Base-by-base conservation (phyloP, 352 stramenopile genomes). In the Globisporangium middletonii region DNA sequence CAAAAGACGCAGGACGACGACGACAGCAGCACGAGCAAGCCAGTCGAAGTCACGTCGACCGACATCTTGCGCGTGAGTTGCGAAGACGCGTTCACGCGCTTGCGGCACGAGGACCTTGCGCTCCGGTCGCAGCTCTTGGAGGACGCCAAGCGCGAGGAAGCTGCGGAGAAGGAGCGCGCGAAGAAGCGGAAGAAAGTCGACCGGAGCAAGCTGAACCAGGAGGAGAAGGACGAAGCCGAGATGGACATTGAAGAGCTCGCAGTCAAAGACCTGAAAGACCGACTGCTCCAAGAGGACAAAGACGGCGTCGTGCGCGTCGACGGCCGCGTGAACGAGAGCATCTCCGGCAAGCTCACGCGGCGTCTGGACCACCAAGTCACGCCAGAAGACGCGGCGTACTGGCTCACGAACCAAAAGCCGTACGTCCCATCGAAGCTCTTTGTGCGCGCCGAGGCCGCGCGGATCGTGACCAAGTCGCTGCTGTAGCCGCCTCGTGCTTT, bases 101-200 rank as follows among this genome's bases (percentile, higher is more conserved):
- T 89, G 53, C 70, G 82, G 0, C 73, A 89, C 55, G 75, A 88
- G 15, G 83, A 95, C 63, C 26, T 93, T 27, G 50, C 62, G 27
- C 51, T 93, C 42, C 83, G 83, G 0, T 59, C 69, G 18, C 63
- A 73, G 16, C 53, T 95, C 44, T 61, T 95, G 30, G 85, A 95
- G 46, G 85, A 95, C 41, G 85, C 81, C 0, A 89, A 83, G 52
- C 77, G 75, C 8, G 85, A 95, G 50, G 85, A 93, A 41, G 64
- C 78, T 30, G 68, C 73, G 0, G 85, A 93, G 49, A 87, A 84
- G 37, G 85, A 95, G 56, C 79, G 83, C 11, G 77, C 77, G 7
- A 92, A 92, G 66, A 95, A 93, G 64, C 85, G 85, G 16, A 91
- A 92, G 60, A 95, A 95, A 60, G 79, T 89, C 27, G 84, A 95